phyloP scores from a whole-genome alignment of 495 filamentous ascomycete genomes.

The Copromyces sp. region DNA sequence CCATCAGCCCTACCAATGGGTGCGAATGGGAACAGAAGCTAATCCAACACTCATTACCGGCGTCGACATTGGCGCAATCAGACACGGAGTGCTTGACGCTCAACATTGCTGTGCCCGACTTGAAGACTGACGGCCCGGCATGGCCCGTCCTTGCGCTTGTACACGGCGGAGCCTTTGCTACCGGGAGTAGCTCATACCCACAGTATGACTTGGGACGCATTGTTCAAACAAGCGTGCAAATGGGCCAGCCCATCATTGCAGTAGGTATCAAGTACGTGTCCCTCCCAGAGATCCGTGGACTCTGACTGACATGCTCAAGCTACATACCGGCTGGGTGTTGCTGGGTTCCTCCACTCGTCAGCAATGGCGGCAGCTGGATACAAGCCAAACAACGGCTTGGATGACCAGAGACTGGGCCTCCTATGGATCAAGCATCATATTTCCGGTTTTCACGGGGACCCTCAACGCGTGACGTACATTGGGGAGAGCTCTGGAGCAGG shows the following conservation, averaged over 20 bases:
- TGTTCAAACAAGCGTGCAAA: slow-evolving; percentile 12
- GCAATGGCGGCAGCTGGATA: background rate
- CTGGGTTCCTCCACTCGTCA: background rate
- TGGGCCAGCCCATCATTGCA: slow-evolving; percentile 34
- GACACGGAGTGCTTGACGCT: background rate
- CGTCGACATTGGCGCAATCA: background rate
- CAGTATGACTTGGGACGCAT: slow-evolving; percentile 1
- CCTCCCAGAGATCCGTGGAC: no score
- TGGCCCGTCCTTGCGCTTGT: background rate
- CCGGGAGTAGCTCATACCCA: background rate
- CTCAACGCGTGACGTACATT: slow-evolving; percentile 29
- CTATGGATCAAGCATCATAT: slow-evolving; percentile 48
- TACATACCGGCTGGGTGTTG: background rate
- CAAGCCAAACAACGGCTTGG: slow-evolving; percentile 32
- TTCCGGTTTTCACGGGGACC: slow-evolving; percentile 40
- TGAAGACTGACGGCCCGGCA: background rate
- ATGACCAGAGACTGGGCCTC: slow-evolving; percentile 34
- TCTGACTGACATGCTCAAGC: no score
- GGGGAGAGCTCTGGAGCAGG: slow-evolving; percentile 43
- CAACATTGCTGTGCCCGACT: background rate
- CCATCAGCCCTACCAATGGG: background rate
- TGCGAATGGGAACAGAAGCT: background rate
- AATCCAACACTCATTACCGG: slow-evolving; percentile 1
- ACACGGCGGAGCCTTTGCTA: slow-evolving; percentile 1
- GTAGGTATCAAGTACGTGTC: slow-evolving; percentile 17